Conservation (phyloP, 2,329 filamentous ascomycete species). For the Trichoderma harzianum region DNA sequence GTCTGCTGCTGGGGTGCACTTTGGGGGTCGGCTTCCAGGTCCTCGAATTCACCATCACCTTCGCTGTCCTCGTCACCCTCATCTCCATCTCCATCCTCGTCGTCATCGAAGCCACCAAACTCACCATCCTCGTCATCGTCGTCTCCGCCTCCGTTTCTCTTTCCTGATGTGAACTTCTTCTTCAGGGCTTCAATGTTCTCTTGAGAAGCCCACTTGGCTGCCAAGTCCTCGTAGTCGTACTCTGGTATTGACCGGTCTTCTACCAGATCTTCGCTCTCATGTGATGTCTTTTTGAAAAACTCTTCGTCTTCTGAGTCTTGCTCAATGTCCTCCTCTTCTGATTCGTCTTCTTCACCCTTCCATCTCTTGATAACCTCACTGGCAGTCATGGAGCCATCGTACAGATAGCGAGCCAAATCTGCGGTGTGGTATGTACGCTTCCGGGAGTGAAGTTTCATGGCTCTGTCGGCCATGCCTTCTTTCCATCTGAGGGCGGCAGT, state of each 20-base stretch:
- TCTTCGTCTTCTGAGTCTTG: constrained; percentile 55
- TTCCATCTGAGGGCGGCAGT: constrained; percentile 81
- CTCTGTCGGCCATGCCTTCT: constrained; percentile 74
- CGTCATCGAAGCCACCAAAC: constrained; percentile 46
- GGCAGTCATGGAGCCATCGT: constrained; percentile 75
- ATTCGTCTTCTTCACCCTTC: constrained; percentile 62
- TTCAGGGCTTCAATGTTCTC: constrained; percentile 74
- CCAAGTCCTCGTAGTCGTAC: constrained; percentile 77
- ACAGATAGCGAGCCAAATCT: constrained; percentile 84
- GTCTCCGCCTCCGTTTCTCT: constrained; percentile 28
- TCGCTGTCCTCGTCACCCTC: constrained; percentile 60
- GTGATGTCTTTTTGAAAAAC: constrained; percentile 63
- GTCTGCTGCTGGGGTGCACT: constrained; percentile 40
- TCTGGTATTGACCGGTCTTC: constrained; percentile 78
- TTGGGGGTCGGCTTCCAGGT: constrained; percentile 58
- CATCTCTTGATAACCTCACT: constrained; percentile 74
- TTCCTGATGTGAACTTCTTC: constrained; percentile 68
- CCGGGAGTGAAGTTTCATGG: constrained; percentile 66
- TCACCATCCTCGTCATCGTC: constrained; percentile 47
- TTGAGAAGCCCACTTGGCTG: constrained; percentile 78
- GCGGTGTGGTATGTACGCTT: constrained; percentile 71
- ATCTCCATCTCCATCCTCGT: constrained; percentile 65
- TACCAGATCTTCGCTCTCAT: constrained; percentile 65
- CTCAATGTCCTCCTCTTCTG: constrained; percentile 57
- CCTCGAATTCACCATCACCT: constrained; percentile 79